Evolutionary conservation across 768 basidiomycete genomes (phyloP), one percentile per base, ranked within the genome.

Genomic region (Lepiota brunneoincarnata): DNA sequence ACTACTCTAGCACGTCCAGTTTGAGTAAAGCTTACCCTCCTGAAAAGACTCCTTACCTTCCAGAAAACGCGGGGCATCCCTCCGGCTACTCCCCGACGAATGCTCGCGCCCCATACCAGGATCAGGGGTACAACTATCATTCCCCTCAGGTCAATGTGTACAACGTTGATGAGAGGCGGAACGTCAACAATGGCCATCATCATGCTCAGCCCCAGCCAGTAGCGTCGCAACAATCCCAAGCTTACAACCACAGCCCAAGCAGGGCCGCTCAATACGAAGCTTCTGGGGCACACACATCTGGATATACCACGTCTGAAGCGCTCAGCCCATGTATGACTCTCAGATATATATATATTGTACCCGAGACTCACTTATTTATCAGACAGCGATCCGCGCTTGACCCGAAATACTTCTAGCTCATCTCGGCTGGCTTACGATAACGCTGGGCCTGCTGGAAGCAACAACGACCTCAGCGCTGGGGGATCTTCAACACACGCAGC

Each of bases 111-210:
- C 53, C 26, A 46, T 57, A 44, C 42, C 58, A 40, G 7, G 42
- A 28, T 49, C 57, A 39, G 40, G 53, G 15, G 46, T 54, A 14
- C 61, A 59, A 44, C n/a, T 31, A 23, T 43, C 55, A 17, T 14
- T 58, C 39, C 59, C 53, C 53, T 1, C 45, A 48, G 41, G 53
- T 59, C 49, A 56, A 60, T 41, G 54, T 58, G 9, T 62, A 67
- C 48, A 52, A 59, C 26, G 38, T 34, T 31, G 31, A 52, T 28
- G 61, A 62, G 10, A 42, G 43, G 15, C 40, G 48, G 12, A 46
- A 51, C 18, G 49, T 37, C 15, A 36, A 43, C 20, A 54, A 63
- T 51, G 61, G 60, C 20, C 59, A 59, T 44, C 51, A 59, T 20
- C 58, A 60, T 38, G 47, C 51, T 18, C 39, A 59, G 39, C 49